Conservation (phyloP, 352 stramenopile genomes). For the Pythium sukuiense region DNA sequence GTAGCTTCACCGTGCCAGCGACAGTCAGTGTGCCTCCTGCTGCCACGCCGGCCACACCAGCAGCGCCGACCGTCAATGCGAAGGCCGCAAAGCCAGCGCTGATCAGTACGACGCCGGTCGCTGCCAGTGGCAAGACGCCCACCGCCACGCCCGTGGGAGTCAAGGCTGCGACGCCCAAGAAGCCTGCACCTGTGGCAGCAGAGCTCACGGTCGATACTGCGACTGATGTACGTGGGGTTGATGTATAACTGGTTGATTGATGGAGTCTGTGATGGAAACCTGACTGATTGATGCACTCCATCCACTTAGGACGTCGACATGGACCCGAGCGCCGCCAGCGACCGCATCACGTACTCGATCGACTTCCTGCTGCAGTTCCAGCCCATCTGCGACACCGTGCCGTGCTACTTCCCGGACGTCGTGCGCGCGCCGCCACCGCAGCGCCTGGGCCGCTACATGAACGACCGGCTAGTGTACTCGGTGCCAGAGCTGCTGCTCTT, state of each 20-base stretch:
- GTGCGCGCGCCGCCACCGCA: slow-evolving; percentile 39
- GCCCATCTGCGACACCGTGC: slow-evolving; percentile 42
- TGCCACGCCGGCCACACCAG: slow-evolving; percentile 18
- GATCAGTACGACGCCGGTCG: slow-evolving; percentile 2
- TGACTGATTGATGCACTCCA: neutral
- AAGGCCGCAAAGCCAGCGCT: slow-evolving; percentile 6
- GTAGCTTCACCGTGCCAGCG: slow-evolving; percentile 7
- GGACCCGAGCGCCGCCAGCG: slow-evolving; percentile 19
- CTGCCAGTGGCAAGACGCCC: neutral
- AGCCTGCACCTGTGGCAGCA: neutral
- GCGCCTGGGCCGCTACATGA: slow-evolving; percentile 34
- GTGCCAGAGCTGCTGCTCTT: slow-evolving; percentile 69
- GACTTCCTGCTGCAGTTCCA: slow-evolving; percentile 74
- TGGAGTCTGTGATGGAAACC: neutral
- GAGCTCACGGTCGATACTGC: neutral
- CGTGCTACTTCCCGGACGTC: slow-evolving; percentile 46
- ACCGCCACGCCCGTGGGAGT: neutral
- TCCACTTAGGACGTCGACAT: slow-evolving; percentile 21
- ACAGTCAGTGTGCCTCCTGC: neutral
- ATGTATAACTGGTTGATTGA: neutral
- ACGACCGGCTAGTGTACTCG: slow-evolving; percentile 59
- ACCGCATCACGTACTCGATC: slow-evolving; percentile 61
- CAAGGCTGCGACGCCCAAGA: neutral
- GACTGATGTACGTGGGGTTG: slow-evolving; percentile 9
- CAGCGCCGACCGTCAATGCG: neutral